A percentile compares a stretch with the other conserved stretches of the same genome.
Conservation (phyloP, 1,139 yeast genomes). For the Ogataea hybrid region DNA sequence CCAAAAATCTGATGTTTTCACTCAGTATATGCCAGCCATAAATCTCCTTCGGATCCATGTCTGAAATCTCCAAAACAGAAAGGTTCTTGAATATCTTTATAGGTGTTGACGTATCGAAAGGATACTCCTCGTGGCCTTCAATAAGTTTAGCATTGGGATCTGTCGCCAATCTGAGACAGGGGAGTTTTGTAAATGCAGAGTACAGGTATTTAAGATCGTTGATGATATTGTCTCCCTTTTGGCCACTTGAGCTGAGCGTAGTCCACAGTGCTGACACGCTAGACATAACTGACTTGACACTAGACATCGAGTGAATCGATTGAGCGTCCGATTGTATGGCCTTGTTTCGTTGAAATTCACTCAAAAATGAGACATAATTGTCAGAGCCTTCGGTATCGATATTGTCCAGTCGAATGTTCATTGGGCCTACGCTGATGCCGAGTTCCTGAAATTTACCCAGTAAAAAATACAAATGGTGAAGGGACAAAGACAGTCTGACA, state of each 20-base stretch:
- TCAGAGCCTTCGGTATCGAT: conserved; percentile 53
- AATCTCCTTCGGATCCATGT: conserved; percentile 61
- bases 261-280: conserved; percentile 41
- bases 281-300: conserved; percentile 54
- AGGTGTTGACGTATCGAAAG: conserved; percentile 70
- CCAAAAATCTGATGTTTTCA: conserved; percentile 54
- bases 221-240: conserved; percentile 37
- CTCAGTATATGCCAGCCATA: conserved; percentile 64
- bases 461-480: conserved; percentile 63
- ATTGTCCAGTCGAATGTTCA: conserved; percentile 56
- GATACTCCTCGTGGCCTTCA: conserved; percentile 64
- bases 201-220: conserved; percentile 56
- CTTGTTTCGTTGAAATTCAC: conserved; percentile 45
- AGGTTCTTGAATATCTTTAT: conserved; percentile 57
- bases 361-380: conserved; percentile 39
- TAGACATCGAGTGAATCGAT: conserved; percentile 61
- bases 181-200: conserved; percentile 65
- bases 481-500: conserved; percentile 52
- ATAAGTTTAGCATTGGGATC: conserved; percentile 56
- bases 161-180: conserved; percentile 60
- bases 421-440: conserved; percentile 59
- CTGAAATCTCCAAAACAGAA: conserved; percentile 57
- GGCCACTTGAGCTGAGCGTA: conserved; percentile 24
- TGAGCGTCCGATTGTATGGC: conserved; percentile 53
- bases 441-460: conserved; percentile 56